A percentile compares a stretch with the other conserved stretches of the same genome.
Evolutionary conservation across 306 rosid genomes (phyloP).

Genomic region (Vigna mungo): DNA sequence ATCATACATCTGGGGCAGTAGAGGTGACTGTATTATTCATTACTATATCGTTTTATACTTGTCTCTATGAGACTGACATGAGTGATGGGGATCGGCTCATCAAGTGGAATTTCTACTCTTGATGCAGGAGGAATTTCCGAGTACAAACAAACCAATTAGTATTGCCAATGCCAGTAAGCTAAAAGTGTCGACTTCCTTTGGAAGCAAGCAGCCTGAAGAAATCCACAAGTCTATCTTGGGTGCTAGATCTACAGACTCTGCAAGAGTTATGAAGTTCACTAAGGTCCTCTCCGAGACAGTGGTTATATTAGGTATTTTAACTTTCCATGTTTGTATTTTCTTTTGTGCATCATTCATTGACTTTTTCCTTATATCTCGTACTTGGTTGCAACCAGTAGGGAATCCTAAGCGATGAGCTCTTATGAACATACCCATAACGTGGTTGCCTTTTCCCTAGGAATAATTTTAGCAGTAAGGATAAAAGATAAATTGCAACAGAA

Average conservation of each 20-base stretch:
- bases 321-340: background rate
- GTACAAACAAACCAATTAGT: slow-evolving; percentile 49
- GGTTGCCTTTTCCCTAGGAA: slow-evolving; percentile 9
- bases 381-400: slow-evolving; percentile 2
- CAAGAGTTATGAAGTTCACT: slow-evolving; percentile 84
- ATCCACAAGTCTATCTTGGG: slow-evolving; percentile 61
- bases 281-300: slow-evolving; percentile 81
- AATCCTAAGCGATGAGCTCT: slow-evolving; percentile 5
- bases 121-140: slow-evolving; percentile 67
- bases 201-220: slow-evolving; percentile 58
- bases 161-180: slow-evolving; percentile 53
- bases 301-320: slow-evolving; percentile 64
- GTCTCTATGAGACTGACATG: background rate
- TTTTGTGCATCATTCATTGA: background rate
- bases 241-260: slow-evolving; percentile 84
- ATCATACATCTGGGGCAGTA: slow-evolving; percentile 51
- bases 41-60: background rate
- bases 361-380: slow-evolving; percentile 20
- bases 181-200: slow-evolving; percentile 46
- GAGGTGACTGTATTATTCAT: slow-evolving; percentile 53
- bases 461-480: background rate
- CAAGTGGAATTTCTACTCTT: slow-evolving; percentile 39
- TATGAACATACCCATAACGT: background rate
- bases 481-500: background rate
- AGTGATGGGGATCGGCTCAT: background rate